phyloP scores from a whole-genome alignment of 148 eudicot genomes.

The Gaultheria prostrata region DNA sequence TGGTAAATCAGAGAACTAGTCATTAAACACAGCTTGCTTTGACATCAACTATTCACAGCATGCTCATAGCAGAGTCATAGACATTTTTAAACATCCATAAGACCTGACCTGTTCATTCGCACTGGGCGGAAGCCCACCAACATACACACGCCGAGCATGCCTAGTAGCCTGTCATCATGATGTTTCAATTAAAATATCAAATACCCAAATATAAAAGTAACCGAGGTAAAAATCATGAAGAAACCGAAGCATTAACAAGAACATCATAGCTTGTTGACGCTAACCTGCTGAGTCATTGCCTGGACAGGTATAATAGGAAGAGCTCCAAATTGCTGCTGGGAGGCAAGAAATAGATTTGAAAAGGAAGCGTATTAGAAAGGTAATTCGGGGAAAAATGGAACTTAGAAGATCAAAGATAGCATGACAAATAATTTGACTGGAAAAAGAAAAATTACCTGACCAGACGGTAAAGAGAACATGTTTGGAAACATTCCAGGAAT shows the following conservation, averaged over 20 bases:
- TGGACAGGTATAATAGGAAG: slow-evolving; percentile 93
- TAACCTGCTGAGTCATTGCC: slow-evolving; percentile 99
- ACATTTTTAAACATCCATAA: not conserved
- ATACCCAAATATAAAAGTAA: not conserved
- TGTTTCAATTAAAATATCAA: not conserved
- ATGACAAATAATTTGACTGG: not conserved
- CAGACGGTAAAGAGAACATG: slow-evolving; percentile 60
- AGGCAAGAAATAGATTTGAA: not conserved
- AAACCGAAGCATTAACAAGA: not conserved
- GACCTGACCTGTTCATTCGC: slow-evolving; percentile 92
- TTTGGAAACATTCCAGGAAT: slow-evolving; percentile 75
- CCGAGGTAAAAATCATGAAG: not conserved
- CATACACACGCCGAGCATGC: slow-evolving; percentile 96
- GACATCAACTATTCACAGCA: not conserved
- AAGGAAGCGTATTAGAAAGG: not conserved
- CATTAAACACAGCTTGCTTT: not conserved
- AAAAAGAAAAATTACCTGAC: slow-evolving; percentile 48
- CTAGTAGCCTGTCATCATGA: slow-evolving; percentile 78
- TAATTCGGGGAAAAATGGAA: not conserved
- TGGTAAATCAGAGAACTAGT: not conserved
- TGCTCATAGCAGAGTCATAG: not conserved
- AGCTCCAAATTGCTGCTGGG: slow-evolving; percentile 54
- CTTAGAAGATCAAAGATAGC: not conserved
- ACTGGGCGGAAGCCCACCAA: slow-evolving; percentile 90
- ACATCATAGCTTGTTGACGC: not conserved